Evolutionary conservation across 345 rosid species (phyloP).

Genomic region (Erodium maritimum): DNA sequence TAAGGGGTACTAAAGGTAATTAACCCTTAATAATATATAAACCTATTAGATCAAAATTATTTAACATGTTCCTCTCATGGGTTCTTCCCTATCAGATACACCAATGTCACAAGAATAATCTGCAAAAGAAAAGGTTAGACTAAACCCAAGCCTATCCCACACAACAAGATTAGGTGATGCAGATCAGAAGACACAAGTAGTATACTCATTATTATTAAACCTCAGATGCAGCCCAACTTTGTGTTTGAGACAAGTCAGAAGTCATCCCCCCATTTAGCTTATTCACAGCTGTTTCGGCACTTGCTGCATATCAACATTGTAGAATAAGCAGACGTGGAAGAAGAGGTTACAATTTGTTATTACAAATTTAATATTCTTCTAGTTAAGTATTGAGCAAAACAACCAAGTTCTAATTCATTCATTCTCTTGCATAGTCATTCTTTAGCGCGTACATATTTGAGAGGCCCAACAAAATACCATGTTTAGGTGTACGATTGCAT

Average conservation of each 20-base stretch:
- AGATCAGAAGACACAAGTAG: background rate
- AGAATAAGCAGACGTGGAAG: constrained; percentile 8
- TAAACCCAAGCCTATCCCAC: too few relatives aligned
- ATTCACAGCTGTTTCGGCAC: constrained; percentile 19
- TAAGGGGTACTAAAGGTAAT: too few relatives aligned
- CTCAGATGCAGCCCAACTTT: constrained; percentile 28
- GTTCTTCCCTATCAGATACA: constrained; percentile 1
- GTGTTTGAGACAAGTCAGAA: constrained; percentile 35
- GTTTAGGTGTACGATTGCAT: background rate
- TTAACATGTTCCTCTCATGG: background rate
- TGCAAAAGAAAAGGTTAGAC: too few relatives aligned
- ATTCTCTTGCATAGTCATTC: too few relatives aligned
- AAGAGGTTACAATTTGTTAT: background rate
- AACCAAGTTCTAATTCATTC: too few relatives aligned
- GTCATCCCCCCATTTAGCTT: constrained; percentile 32
- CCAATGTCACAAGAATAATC: too few relatives aligned
- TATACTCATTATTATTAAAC: constrained; percentile 18
- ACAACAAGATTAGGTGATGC: constrained; percentile 1
- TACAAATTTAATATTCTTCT: too few relatives aligned
- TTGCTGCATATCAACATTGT: constrained; percentile 16
- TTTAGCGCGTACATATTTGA: background rate
- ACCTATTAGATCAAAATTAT: background rate
- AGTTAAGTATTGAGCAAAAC: too few relatives aligned
- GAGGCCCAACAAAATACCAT: background rate
- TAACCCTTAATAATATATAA: too few relatives aligned